phyloP scores from a whole-genome alignment of 805 yeast genomes.

The Nematodospora valgi region DNA sequence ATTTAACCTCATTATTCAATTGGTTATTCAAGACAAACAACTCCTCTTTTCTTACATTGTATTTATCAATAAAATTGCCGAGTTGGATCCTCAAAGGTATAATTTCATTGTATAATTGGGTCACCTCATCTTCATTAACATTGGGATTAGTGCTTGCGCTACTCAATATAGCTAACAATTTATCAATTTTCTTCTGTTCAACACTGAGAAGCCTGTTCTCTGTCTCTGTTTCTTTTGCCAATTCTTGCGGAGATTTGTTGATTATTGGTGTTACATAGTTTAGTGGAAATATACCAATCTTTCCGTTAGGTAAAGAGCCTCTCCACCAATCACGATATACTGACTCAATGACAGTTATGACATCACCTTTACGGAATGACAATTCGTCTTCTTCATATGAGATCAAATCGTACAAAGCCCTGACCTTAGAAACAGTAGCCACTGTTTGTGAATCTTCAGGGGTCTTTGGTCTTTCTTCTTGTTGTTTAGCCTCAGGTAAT shows the following conservation, averaged over 20 bases:
- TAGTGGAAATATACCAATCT: slow-evolving; percentile 84
- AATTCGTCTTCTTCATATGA: slow-evolving; percentile 84
- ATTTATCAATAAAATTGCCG: slow-evolving; percentile 72
- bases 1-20: slow-evolving; percentile 61
- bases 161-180: slow-evolving; percentile 51
- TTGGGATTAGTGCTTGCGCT: slow-evolving; percentile 26
- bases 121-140: slow-evolving; percentile 61
- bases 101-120: slow-evolving; percentile 66
- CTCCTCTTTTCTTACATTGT: slow-evolving; percentile 75
- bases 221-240: slow-evolving; percentile 44
- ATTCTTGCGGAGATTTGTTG: slow-evolving; percentile 60
- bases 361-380: slow-evolving; percentile 82
- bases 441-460: slow-evolving; percentile 28
- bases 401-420: slow-evolving; percentile 78
- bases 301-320: slow-evolving; percentile 74
- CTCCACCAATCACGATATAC: slow-evolving; percentile 96
- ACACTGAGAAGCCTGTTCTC: slow-evolving; percentile 55
- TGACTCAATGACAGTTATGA: slow-evolving; percentile 80
- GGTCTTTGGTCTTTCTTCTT: slow-evolving; percentile 9
- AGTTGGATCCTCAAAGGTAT: slow-evolving; percentile 72
- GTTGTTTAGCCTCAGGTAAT: slow-evolving; percentile 23
- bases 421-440: slow-evolving; percentile 59
- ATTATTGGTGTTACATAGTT: slow-evolving; percentile 83
- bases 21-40: slow-evolving; percentile 67
- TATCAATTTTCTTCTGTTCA: slow-evolving; percentile 59